phyloP scores from a whole-genome alignment of 2,329 filamentous ascomycete genomes.

The Epichloe hybrida region DNA sequence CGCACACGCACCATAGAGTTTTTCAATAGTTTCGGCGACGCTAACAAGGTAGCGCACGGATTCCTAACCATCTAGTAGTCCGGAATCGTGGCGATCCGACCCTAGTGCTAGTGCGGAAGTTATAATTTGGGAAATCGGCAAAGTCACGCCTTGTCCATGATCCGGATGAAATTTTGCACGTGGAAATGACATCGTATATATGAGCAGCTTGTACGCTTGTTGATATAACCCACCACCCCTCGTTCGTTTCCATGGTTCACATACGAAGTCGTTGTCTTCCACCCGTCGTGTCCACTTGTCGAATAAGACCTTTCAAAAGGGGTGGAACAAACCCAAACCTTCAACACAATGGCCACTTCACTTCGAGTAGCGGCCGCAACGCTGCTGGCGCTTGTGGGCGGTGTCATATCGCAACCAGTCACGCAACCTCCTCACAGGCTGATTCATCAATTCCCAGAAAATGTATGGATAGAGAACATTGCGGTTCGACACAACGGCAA shows the following conservation, averaged over 20 bases:
- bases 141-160: neutral
- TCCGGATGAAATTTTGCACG: neutral
- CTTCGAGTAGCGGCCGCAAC: neutral
- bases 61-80: neutral
- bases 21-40: neutral
- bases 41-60: neutral
- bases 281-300: too few relatives aligned
- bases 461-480: constrained; percentile 5
- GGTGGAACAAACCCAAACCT: neutral
- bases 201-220: neutral
- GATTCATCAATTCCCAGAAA: constrained; percentile 1
- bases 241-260: too few relatives aligned
- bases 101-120: neutral
- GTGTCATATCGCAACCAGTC: neutral
- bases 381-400: neutral
- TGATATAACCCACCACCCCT: neutral
- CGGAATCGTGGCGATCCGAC: neutral
- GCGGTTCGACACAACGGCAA: constrained; percentile 5
- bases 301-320: too few relatives aligned
- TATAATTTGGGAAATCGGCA: too few relatives aligned
- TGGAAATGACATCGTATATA: neutral
- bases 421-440: neutral
- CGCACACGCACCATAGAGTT: neutral
- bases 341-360: neutral
- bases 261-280: too few relatives aligned